Evolutionary conservation across 345 rosid species (phyloP).

Genomic region (Limnanthes douglasii): DNA sequence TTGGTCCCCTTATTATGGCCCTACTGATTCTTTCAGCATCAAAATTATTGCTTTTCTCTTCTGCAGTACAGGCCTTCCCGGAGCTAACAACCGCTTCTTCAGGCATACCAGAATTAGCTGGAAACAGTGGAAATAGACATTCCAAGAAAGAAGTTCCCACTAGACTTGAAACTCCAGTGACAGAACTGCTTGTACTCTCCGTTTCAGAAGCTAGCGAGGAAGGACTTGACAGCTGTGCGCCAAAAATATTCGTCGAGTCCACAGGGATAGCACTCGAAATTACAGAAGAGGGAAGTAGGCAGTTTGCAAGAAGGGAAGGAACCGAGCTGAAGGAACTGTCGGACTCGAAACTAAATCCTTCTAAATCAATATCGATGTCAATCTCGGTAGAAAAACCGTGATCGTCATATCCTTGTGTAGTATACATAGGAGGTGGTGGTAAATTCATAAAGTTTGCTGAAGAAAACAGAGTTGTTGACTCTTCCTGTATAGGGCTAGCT

Average conservation of each 20-base stretch:
- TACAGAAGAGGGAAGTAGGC: conserved; percentile 14
- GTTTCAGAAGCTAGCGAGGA: conserved; percentile 46
- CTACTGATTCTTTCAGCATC: conserved; percentile 9
- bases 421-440: conserved; percentile 23
- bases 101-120: conserved; percentile 22
- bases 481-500: conserved; percentile 10
- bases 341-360: conserved; percentile 7
- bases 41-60: conserved; percentile 9
- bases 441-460: conserved; percentile 7
- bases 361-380: conserved; percentile 5
- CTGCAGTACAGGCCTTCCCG: conserved; percentile 8
- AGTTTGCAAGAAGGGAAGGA: conserved; percentile 32
- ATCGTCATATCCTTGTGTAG: conserved; percentile 1
- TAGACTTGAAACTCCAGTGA: conserved; percentile 44
- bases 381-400: too few species aligned
- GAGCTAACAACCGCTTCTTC: too few species aligned
- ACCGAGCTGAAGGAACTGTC: conserved; percentile 39
- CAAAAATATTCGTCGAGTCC: conserved; percentile 9
- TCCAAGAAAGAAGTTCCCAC: conserved; percentile 72
- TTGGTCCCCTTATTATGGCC: conserved; percentile 23
- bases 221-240: conserved; percentile 15
- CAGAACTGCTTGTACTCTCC: conserved; percentile 56
- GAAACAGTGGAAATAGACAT: conserved; percentile 62
- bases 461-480: conserved; percentile 5
- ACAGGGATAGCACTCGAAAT: conserved; percentile 28